Base-by-base conservation (phyloP, 495 filamentous ascomycete species). In the Astrothelium macrocarpum region DNA sequence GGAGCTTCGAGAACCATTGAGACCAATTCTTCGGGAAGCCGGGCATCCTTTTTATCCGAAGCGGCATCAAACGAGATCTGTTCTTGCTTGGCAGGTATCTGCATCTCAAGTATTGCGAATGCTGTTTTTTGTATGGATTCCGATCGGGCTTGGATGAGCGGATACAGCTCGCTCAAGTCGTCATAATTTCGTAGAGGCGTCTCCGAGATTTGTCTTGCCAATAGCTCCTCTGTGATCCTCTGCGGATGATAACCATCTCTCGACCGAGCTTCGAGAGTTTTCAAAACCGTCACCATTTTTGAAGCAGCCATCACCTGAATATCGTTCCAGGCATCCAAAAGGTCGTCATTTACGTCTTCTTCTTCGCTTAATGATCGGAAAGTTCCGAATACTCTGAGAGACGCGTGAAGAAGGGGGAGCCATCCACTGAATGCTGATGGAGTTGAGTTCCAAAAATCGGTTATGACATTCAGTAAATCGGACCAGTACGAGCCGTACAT, bases 401-500 rank as follows among this genome's bases (percentile, higher is more conserved):
- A 89, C 26, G 87, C 79, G 66, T 87, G 78, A 10, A 90, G 73
- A 32, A 85, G 77, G 0, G 90, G 82, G 2, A 95, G 68, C 10
- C 49, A 32, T 14, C 58, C 59, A 31, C 66, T 71, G 39, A 46
- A 23, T 20, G 18, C 16, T 14, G 1, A 14, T 18, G 4, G 31
- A 1, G 1, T 16, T 59, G n/a, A n/a, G 20, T 62, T 61, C 75
- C 75, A 77, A 14, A 45, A 62, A 43, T 23, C 59, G 28, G 66
- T 62, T 26, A 90, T 77, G 34, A 82, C 79, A 10, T 82, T 77
- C 42, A 93, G 73, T 1, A 82, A 74, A 28, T 86, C 80, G 63
- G 85, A 79, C 94, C 94, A 98, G 70, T 94, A 89, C 1, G 85
- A 80, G 1, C 92, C 94, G 71, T 95, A 97, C 7, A 94, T 84